A percentile compares a stretch with the other conserved stretches of the same genome.
Conservation (phyloP, 1,284 basidiomycete genomes). For the Psilocybe mexicana region DNA sequence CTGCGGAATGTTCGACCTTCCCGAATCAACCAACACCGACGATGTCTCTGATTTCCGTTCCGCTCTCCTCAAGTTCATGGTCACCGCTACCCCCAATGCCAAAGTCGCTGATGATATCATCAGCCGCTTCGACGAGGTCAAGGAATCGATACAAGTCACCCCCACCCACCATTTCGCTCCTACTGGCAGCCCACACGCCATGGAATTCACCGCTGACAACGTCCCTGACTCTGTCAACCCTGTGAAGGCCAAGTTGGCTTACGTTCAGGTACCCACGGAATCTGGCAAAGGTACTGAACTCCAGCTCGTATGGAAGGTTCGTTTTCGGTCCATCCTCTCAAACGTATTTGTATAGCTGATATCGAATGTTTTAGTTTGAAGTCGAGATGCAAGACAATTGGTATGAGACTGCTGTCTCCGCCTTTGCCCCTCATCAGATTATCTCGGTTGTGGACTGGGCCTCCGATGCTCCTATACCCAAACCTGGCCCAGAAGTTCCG, state of each 20-base stretch:
- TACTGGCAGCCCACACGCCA: slow-evolving; percentile 33
- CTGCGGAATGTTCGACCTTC: slow-evolving; percentile 46
- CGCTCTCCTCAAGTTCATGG: slow-evolving; percentile 76
- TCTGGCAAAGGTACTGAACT: slow-evolving; percentile 54
- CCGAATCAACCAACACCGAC: slow-evolving; percentile 26
- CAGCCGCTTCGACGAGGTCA: slow-evolving; percentile 49
- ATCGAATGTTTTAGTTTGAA: slow-evolving; percentile 53
- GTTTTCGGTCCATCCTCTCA: slow-evolving; percentile 18
- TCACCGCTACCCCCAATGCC: slow-evolving; percentile 65
- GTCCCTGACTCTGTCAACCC: slow-evolving; percentile 75
- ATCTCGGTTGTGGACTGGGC: slow-evolving; percentile 84
- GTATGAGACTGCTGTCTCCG: slow-evolving; percentile 77
- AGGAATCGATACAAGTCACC: slow-evolving; percentile 51
- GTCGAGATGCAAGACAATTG: slow-evolving; percentile 88
- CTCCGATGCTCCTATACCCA: slow-evolving; percentile 60
- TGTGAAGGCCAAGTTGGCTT: slow-evolving; percentile 71
- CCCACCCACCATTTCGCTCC: slow-evolving; percentile 53
- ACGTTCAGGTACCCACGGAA: slow-evolving; percentile 68
- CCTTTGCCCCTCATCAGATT: slow-evolving; percentile 64
- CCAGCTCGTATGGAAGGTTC: slow-evolving; percentile 71
- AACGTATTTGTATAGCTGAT: slow-evolving; percentile 8
- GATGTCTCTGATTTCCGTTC: slow-evolving; percentile 47
- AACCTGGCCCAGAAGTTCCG: slow-evolving; percentile 30
- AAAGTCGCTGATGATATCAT: slow-evolving; percentile 51
- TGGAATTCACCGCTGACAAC: slow-evolving; percentile 47